These are phyloP conservation scores for Atkinsonella hypoxylon DNA, from an alignment of 2,329 filamentous ascomycete genomes.

Conservation along the genomic window DNA sequence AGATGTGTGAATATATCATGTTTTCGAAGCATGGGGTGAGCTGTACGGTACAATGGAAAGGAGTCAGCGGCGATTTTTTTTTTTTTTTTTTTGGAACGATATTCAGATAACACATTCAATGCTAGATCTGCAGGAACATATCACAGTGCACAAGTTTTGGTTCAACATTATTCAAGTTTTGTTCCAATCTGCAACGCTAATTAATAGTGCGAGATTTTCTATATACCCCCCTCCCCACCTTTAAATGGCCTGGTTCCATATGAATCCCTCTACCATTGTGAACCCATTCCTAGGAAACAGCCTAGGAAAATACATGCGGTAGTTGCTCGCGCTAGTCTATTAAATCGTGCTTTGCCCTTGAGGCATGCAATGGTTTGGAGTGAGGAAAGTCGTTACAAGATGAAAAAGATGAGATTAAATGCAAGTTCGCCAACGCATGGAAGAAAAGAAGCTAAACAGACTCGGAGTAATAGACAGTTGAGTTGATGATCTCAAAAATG, in stretches of 20 bases:
- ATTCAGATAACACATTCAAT: too few relatives aligned
- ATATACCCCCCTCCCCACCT: too few relatives aligned
- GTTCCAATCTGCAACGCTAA: background rate
- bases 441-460: background rate
- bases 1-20: conserved; percentile 9
- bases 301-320: background rate
- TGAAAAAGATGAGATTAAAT: background rate
- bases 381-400: conserved; percentile 5
- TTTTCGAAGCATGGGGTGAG: background rate
- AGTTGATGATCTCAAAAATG: too few relatives aligned
- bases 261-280: background rate
- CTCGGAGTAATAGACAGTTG: background rate
- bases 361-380: conserved; percentile 23
- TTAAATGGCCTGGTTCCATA: too few relatives aligned
- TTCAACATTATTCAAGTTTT: background rate
- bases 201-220: too few relatives aligned
- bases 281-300: background rate
- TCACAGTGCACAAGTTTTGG: too few relatives aligned
- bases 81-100: too few relatives aligned
- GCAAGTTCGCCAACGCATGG: background rate
- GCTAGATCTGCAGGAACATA: too few relatives aligned
- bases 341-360: background rate
- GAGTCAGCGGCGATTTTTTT: background rate
- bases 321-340: background rate
- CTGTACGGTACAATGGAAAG: background rate